Base-by-base conservation (phyloP, 2,329 filamentous ascomycete genomes). In the Epichloe elymi region DNA sequence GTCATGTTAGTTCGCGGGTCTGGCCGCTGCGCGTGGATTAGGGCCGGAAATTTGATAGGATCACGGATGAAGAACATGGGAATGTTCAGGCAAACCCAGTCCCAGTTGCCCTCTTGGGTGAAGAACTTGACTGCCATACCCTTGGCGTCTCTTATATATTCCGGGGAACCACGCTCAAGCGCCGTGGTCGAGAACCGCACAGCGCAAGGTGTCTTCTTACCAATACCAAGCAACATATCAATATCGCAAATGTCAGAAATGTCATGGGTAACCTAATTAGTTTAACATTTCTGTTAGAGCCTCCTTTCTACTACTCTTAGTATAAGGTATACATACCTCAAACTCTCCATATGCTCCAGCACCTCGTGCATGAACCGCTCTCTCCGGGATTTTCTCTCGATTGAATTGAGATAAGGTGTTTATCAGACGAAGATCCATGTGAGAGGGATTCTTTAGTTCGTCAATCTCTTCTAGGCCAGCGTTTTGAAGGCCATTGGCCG, bases 21-120 rank as follows among this genome's bases (percentile, higher is more conserved):
- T 46, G 83, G 76, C 74, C 88, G 88, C 67, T 89, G 85, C 4
- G 83, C 85, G 70, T 86, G 84, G 55, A 87, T 87, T 66, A 88
- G 83, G 61, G 82, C 70, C 37, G 84, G 84, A 68, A 87, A 88
- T 64, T 88, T 87, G 60, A 77, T 75, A 2, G 85, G 83, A 58
- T 88, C 85, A 42, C 85, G 75, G 23, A 88, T 60, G 72, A 89
- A 88, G 73, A 89, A 89, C 26, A 88, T 74, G 1, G 85, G 85
- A 0, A 83, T 88, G 68, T 88, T 88, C 70, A 86, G 86, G 64
- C 78, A 83, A 23, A 87, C 83, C 74, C 82, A 80, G 62, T 88
- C 84, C 77, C 78, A 86, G 62, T 85, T 61, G 19, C 84, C 84
- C 55, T 86, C 80, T 37, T 85, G 80, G 0, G 83, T 86, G 59